These are phyloP conservation scores for Fusarium nematophilum DNA, from an alignment of 2,329 filamentous ascomycete genomes.

Conservation along the genomic window DNA sequence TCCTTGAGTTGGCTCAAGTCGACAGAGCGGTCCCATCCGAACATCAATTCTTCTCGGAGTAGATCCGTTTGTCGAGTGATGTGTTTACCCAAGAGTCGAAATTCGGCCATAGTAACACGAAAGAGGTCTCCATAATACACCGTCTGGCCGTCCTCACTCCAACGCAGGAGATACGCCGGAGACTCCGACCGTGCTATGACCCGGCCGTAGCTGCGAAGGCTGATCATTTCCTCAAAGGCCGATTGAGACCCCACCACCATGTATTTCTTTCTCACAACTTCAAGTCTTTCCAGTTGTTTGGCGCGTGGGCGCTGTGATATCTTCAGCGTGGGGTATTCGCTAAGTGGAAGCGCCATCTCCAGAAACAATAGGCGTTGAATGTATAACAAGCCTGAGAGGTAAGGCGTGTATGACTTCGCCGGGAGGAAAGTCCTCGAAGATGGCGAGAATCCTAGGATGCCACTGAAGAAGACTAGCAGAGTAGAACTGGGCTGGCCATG, in stretches of 20 bases:
- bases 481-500: no score
- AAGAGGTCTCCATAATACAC: not conserved
- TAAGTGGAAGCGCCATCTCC: not conserved
- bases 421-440: no score
- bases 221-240: not conserved
- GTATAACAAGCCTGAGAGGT: not conserved
- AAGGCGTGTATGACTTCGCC: no score
- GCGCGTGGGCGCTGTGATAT: no score
- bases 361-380: slow-evolving; percentile 6
- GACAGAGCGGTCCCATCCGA: not conserved
- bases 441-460: no score
- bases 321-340: not conserved
- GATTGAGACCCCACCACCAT: not conserved
- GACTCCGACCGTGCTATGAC: not conserved
- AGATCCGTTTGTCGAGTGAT: not conserved
- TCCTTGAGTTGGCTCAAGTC: not conserved
- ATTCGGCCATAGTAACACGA: not conserved
- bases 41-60: not conserved
- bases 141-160: not conserved
- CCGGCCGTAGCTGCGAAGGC: not conserved
- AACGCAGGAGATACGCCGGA: not conserved
- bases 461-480: no score
- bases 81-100: not conserved
- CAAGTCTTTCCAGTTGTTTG: not conserved
- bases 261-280: not conserved